Evolutionary conservation across 2,329 filamentous ascomycete species (phyloP).

Genomic region (Trichoderma asperellum): DNA sequence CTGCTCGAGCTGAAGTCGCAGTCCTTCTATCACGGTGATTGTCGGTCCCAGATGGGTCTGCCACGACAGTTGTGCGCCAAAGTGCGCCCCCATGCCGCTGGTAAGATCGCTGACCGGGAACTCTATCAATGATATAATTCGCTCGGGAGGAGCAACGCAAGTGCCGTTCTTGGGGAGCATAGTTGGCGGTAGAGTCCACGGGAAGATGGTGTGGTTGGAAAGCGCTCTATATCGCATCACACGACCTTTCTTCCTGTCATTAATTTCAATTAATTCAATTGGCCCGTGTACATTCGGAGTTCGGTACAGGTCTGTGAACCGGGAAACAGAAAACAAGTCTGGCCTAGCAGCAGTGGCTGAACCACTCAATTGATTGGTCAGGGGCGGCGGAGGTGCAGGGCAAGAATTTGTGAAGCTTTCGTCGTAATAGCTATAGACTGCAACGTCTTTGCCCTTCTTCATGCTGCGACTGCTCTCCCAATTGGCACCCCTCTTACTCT

Average conservation of each 20-base stretch:
- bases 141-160: conserved; percentile 72
- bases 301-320: conserved; percentile 78
- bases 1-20: conserved; percentile 69
- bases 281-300: conserved; percentile 67
- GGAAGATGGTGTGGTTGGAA: conserved; percentile 83
- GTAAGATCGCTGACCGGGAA: conserved; percentile 56
- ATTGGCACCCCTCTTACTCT: conserved; percentile 31
- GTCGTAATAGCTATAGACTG: conserved; percentile 46
- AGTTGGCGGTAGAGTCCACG: conserved; percentile 83
- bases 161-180: conserved; percentile 76
- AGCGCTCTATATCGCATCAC: conserved; percentile 52
- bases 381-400: conserved; percentile 62
- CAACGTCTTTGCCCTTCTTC: conserved; percentile 27
- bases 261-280: conserved; percentile 42
- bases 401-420: conserved; percentile 64
- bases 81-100: conserved; percentile 40
- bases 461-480: conserved; percentile 10
- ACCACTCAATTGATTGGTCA: conserved; percentile 66
- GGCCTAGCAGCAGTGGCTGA: conserved; percentile 78
- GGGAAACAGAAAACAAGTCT: conserved; percentile 88
- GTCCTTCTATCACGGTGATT: conserved; percentile 57
- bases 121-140: conserved; percentile 70
- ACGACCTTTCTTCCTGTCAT: conserved; percentile 54
- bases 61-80: conserved; percentile 43
- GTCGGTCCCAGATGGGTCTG: conserved; percentile 48